A percentile compares a stretch with the other conserved stretches of the same genome.
Conservation (phyloP, 805 yeast species). For the Metschnikowia amazonensis region DNA sequence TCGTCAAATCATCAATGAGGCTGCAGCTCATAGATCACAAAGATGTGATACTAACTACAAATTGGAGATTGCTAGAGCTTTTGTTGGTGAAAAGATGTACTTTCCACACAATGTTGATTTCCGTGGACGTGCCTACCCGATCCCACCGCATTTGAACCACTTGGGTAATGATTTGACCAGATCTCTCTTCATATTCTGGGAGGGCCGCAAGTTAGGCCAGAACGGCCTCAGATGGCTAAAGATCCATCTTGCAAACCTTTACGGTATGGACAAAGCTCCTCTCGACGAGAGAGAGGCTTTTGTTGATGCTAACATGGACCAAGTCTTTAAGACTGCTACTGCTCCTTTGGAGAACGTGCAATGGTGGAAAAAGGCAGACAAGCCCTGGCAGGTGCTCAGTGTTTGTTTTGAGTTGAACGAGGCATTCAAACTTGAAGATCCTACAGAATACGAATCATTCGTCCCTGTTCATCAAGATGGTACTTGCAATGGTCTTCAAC, state of each 20-base stretch:
- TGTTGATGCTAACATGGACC: conserved; percentile 53
- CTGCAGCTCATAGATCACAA: conserved; percentile 70
- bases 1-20: conserved; percentile 54
- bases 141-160: conserved; percentile 77
- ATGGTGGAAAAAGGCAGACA: conserved; percentile 74
- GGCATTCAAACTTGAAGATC: conserved; percentile 60
- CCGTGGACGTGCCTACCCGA: conserved; percentile 81
- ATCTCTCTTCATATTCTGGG: conserved; percentile 70
- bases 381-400: conserved; percentile 80
- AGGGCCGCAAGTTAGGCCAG: conserved; percentile 64
- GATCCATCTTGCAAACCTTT: conserved; percentile 68
- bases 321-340: conserved; percentile 54
- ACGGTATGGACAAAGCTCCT: conserved; percentile 72
- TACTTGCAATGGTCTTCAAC: conserved; percentile 82
- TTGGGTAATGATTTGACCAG: conserved; percentile 76
- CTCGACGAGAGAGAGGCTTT: conserved; percentile 58
- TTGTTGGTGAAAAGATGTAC: conserved; percentile 67
- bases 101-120: conserved; percentile 82
- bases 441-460: conserved; percentile 61
- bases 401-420: conserved; percentile 63
- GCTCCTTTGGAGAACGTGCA: conserved; percentile 55
- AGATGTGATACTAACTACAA: conserved; percentile 94
- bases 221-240: conserved; percentile 70
- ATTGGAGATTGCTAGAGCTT: conserved; percentile 91
- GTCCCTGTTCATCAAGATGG: conserved; percentile 86